phyloP scores from a whole-genome alignment of 1,284 basidiomycete species.

The Ceratobasidium papillatum region DNA sequence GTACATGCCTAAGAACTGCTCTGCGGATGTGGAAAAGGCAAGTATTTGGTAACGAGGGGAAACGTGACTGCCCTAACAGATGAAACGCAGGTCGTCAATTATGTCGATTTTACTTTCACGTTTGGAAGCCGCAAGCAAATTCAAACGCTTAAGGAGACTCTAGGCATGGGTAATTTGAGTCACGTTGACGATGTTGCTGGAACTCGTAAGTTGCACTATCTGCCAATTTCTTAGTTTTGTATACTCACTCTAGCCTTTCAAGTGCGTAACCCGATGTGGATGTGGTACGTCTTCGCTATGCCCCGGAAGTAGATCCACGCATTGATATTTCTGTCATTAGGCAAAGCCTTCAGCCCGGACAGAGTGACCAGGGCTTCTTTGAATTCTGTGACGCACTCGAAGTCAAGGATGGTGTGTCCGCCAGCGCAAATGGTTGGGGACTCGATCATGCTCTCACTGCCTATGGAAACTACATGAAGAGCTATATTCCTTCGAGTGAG shows the following conservation, averaged over 20 bases:
- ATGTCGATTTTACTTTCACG: conserved; percentile 67
- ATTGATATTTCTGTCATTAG: background rate
- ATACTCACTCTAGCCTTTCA: conserved; percentile 45
- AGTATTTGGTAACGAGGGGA: background rate
- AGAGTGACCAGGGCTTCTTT: conserved; percentile 59
- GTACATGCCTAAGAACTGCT: conserved; percentile 77
- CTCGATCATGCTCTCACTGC: conserved; percentile 66
- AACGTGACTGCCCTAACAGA: background rate
- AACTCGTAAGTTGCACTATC: conserved; percentile 55
- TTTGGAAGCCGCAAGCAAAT: conserved; percentile 59
- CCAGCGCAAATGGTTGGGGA: conserved; percentile 68
- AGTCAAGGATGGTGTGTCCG: conserved; percentile 67
- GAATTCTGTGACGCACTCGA: conserved; percentile 77
- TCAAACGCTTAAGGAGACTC: conserved; percentile 62
- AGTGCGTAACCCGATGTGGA: conserved; percentile 64
- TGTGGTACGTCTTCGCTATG: conserved; percentile 60
- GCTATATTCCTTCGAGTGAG: conserved; percentile 56
- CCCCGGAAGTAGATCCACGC: background rate
- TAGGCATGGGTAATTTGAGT: conserved; percentile 64
- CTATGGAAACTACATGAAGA: conserved; percentile 67
- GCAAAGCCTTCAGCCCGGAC: conserved; percentile 56
- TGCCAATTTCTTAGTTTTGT: background rate
- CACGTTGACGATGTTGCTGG: conserved; percentile 74
- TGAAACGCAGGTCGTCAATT: conserved; percentile 57
- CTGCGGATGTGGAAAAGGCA: conserved; percentile 67